Conservation (phyloP, 345 rosid species). For the Gossypioides kirkii region DNA sequence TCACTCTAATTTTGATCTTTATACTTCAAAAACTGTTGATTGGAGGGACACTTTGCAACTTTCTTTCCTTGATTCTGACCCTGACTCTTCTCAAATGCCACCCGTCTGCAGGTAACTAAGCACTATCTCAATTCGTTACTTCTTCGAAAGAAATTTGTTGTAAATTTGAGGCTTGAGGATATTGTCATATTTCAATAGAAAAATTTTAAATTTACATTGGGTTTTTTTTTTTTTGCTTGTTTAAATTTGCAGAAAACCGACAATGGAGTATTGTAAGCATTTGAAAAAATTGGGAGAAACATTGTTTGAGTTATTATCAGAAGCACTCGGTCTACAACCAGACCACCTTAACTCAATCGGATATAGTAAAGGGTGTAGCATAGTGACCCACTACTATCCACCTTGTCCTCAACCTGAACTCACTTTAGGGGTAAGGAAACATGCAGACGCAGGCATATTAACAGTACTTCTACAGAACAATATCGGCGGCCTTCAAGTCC, state of each 20-base stretch:
- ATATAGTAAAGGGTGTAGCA: constrained; percentile 12
- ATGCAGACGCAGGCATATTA: constrained; percentile 18
- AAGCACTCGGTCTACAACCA: not conserved
- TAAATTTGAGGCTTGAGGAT: too few relatives aligned
- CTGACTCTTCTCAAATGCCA: constrained; percentile 15
- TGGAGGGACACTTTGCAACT: constrained; percentile 22
- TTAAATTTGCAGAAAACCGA: not conserved
- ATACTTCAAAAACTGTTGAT: constrained; percentile 11
- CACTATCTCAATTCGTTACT: too few relatives aligned
- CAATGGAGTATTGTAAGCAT: not conserved
- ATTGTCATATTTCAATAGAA: too few relatives aligned
- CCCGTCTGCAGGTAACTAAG: constrained; percentile 14
- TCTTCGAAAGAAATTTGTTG: too few relatives aligned
- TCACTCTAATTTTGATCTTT: not conserved
- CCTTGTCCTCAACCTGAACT: constrained; percentile 31
- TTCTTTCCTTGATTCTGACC: constrained; percentile 12
- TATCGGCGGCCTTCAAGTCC: not conserved
- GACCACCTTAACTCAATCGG: constrained; percentile 22
- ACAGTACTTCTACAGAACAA: not conserved
- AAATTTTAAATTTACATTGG: not conserved
- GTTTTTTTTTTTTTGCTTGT: not conserved
- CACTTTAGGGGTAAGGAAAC: constrained; percentile 21
- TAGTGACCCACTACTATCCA: constrained; percentile 26
- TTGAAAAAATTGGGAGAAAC: not conserved
- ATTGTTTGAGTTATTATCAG: not conserved